These are phyloP conservation scores for Colletotrichum agaves DNA, from an alignment of 2,329 filamentous ascomycete species.

Conservation along the genomic window DNA sequence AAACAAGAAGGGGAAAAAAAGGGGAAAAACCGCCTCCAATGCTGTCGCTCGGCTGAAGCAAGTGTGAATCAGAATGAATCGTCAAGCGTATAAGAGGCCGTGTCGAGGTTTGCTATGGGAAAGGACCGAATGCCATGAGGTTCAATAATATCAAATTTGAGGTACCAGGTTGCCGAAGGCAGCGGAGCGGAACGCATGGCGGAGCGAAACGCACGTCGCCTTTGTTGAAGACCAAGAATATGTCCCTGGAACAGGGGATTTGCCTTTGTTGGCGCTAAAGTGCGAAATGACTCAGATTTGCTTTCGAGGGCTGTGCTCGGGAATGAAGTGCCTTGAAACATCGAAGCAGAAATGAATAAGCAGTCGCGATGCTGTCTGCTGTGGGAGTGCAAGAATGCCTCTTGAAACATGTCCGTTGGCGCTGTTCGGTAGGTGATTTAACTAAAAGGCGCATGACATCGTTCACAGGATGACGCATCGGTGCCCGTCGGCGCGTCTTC, in stretches of 20 bases:
- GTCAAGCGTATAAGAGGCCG: constrained; percentile 32
- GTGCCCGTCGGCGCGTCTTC: constrained; percentile 42
- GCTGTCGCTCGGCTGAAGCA: constrained; percentile 18
- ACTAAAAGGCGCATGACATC: too few relatives aligned
- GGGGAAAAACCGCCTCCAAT: constrained; percentile 5
- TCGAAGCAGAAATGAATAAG: background rate
- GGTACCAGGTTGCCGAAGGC: background rate
- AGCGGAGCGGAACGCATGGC: background rate
- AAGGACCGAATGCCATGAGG: background rate
- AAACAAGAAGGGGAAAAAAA: background rate
- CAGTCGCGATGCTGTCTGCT: background rate
- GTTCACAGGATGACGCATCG: constrained; percentile 41
- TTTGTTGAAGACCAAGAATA: background rate
- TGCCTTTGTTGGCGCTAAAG: constrained; percentile 3
- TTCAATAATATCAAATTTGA: background rate
- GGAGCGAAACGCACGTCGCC: constrained; percentile 6
- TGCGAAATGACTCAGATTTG: constrained; percentile 2
- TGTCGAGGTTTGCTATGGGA: constrained; percentile 14
- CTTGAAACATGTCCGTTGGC: background rate
- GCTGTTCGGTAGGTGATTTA: background rate
- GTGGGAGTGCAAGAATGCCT: background rate
- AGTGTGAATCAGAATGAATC: constrained; percentile 19
- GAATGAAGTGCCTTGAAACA: background rate
- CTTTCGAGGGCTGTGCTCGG: constrained; percentile 8
- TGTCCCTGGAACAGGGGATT: background rate